Conservation (phyloP, 2,329 filamentous ascomycete species). For the Leptographium radiaticola region DNA sequence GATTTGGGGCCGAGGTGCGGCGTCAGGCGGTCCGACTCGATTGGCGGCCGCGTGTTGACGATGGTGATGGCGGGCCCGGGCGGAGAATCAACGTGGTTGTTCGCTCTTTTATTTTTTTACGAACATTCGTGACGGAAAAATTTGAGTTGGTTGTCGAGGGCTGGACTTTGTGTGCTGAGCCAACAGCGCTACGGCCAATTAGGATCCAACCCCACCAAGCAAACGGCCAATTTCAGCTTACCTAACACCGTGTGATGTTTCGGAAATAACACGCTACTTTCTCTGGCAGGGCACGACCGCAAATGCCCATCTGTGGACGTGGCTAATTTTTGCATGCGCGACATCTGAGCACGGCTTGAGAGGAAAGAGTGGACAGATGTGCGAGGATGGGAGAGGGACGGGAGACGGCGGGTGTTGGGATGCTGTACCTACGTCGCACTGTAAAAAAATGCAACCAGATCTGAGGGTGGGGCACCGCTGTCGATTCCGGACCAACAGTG, state of each 20-base stretch:
- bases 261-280: background rate
- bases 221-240: background rate
- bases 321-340: background rate
- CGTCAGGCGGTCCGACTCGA: background rate
- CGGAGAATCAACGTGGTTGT: background rate
- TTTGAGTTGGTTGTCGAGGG: constrained; percentile 12
- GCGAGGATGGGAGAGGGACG: too few relatives aligned
- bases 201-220: background rate
- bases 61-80: background rate
- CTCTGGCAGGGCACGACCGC: background rate
- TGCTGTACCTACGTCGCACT: too few relatives aligned
- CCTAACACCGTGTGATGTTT: constrained; percentile 1
- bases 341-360: background rate
- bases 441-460: too few relatives aligned
- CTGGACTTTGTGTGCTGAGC: constrained; percentile 8
- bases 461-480: too few relatives aligned
- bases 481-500: too few relatives aligned
- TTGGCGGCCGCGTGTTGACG: background rate
- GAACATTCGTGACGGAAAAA: constrained; percentile 7
- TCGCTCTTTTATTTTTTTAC: background rate
- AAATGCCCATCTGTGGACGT: background rate
- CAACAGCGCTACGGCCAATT: constrained; percentile 1
- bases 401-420: too few relatives aligned
- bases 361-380: too few relatives aligned
- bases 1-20: background rate